Base-by-base conservation (phyloP, 306 rosid species). In the Vigna trinervia region DNA sequence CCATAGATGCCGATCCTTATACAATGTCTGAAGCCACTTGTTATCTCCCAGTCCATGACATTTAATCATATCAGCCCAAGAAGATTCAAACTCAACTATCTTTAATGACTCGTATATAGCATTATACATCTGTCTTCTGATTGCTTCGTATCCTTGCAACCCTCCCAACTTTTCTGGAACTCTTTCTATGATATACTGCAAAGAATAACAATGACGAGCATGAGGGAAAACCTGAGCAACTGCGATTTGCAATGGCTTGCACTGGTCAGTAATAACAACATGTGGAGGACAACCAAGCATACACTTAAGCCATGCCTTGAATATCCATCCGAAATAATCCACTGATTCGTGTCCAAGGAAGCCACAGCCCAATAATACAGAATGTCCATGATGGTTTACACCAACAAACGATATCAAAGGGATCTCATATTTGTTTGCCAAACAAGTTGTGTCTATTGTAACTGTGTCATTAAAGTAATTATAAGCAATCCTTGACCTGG, bases 141-240 rank as follows among this genome's bases (percentile, higher is more conserved):
- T 88, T 43, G 81, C 75, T 77, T 85, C 95, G 71, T 85, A 90
- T 63, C 91, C 91, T 67, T 87, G 78, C 88, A 92, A 75, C 73
- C 97, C 97, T 71, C 97, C 97, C 87, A 92, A 73, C 88, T 88
- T 90, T 82, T 90, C 93, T 3, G 93, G 90, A 79, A 92, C 84
- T 87, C 88, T 86, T 57, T 83, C 89, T 87, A 84, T 84, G 62
- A 92, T 87, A 78, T 87, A 87, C 84, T 85, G 83, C 85, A 84
- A 63, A 67, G 88, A 84, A 80, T 82, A 92, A 85, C 97, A 90
- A 68, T 88, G 97, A 32, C 54, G 84, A 78, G 90, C 87, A 39
- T 77, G 81, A 46, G 93, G 91, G 77, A 92, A 84, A 76, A 92
- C 91, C 83, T 84, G 83, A 45, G 85, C 84, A 53, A 88, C 83